These are phyloP conservation scores for Elaeis guineensis DNA, from an alignment of 176 grass and related monocot species.

Conservation along the genomic window DNA sequence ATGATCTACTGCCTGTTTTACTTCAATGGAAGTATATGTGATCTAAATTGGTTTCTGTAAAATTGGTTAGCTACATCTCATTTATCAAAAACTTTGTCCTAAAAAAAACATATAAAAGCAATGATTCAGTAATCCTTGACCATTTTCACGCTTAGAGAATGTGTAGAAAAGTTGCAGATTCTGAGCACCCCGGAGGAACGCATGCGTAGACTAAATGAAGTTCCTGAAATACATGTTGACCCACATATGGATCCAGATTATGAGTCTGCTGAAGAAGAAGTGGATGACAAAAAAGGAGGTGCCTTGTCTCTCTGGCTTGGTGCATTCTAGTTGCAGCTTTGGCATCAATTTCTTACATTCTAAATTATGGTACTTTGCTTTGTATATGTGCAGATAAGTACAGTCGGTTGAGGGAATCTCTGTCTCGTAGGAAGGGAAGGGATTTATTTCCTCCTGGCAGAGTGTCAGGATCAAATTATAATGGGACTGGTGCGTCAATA, in stretches of 20 bases:
- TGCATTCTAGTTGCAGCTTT: no score
- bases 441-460: conserved; percentile 29
- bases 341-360: no score
- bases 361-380: background rate
- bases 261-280: conserved; percentile 58
- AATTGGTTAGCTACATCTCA: no score
- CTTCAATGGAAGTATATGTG: no score
- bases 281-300: conserved; percentile 46
- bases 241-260: conserved; percentile 75
- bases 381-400: conserved; percentile 27
- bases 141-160: conserved; percentile 73
- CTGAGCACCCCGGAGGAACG: conserved; percentile 75
- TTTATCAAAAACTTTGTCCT: no score
- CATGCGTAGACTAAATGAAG: conserved; percentile 59
- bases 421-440: conserved; percentile 27
- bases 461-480: conserved; percentile 20
- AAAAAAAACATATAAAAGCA: no score
- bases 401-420: conserved; percentile 7
- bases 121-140: conserved; percentile 54
- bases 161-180: conserved; percentile 78
- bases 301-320: conserved; percentile 1
- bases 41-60: no score
- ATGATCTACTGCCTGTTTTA: no score
- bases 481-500: conserved; percentile 28
- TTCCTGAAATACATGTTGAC: conserved; percentile 71